These are phyloP conservation scores for Colletotrichum plurivorum DNA, from an alignment of 2,329 filamentous ascomycete genomes.

Conservation along the genomic window DNA sequence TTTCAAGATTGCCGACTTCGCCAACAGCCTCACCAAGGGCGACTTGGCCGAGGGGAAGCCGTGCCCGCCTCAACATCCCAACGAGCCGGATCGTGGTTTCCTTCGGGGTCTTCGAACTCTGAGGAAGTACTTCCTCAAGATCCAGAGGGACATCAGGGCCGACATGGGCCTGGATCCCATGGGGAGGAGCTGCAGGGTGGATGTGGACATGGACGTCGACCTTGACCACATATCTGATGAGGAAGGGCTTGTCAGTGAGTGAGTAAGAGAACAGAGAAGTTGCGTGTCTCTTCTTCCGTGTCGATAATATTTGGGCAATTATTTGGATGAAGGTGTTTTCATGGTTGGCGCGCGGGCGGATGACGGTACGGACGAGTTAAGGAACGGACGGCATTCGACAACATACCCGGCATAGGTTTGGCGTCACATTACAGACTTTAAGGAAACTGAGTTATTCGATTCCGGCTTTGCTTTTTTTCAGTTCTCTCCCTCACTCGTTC, in stretches of 20 bases:
- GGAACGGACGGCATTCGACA: constrained; percentile 37
- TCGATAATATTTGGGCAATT: constrained; percentile 22
- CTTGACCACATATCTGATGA: constrained; percentile 35
- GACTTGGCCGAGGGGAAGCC: constrained; percentile 74
- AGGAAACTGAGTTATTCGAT: constrained; percentile 25
- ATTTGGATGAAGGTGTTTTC: constrained; percentile 4
- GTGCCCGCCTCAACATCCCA: constrained; percentile 86
- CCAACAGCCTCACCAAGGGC: constrained; percentile 94
- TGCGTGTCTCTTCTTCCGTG: constrained; percentile 19
- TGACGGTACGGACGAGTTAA: constrained; percentile 25
- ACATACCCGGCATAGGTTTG: constrained; percentile 40
- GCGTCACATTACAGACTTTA: constrained; percentile 37
- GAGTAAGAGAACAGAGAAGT: background rate
- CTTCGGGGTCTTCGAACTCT: constrained; percentile 86
- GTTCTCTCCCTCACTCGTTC: too few relatives aligned
- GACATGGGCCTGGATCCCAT: constrained; percentile 63
- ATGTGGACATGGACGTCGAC: constrained; percentile 33
- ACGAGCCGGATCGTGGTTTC: constrained; percentile 89
- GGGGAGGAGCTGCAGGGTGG: constrained; percentile 41
- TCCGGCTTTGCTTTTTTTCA: background rate
- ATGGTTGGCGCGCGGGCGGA: background rate
- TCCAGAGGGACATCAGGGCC: constrained; percentile 81
- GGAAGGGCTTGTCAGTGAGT: constrained; percentile 38
- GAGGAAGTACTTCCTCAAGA: constrained; percentile 86
- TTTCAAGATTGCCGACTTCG: constrained; percentile 98